Evolutionary conservation across 768 basidiomycete species (phyloP).

Genomic region (Podaxis sp.): DNA sequence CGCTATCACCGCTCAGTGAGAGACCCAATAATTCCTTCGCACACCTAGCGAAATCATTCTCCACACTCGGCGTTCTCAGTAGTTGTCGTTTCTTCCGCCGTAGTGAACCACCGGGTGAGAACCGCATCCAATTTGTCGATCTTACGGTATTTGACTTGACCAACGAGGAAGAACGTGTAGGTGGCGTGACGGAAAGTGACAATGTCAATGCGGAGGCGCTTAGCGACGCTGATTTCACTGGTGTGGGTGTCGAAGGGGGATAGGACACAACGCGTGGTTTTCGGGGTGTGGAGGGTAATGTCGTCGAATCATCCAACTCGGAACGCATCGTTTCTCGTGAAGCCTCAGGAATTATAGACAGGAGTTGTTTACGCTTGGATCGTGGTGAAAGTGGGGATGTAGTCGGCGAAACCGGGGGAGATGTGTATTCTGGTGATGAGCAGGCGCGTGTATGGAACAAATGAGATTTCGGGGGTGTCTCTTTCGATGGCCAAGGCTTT

Average conservation of each 20-base stretch:
- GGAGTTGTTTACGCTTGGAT: conserved; percentile 19
- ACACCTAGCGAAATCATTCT: conserved; percentile 31
- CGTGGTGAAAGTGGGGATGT: conserved; percentile 20
- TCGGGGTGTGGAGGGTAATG: conserved; percentile 1
- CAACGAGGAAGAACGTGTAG: conserved; percentile 5
- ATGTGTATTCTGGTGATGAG: conserved; percentile 19
- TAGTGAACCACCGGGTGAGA: conserved; percentile 23
- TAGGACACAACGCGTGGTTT: conserved; percentile 14
- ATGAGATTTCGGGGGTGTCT: conserved; percentile 19
- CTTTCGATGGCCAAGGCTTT: conserved; percentile 17
- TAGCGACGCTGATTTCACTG: neutral
- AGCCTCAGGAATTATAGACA: conserved; percentile 27
- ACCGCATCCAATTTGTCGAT: neutral
- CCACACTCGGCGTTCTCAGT: conserved; percentile 37
- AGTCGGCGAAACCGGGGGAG: conserved; percentile 1
- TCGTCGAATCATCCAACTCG: neutral
- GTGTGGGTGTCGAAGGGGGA: conserved; percentile 10
- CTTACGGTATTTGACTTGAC: neutral
- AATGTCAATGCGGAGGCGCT: neutral
- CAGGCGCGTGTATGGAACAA: conserved; percentile 22
- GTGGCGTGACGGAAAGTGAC: neutral
- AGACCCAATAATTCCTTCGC: conserved; percentile 19
- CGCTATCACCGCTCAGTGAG: conserved; percentile 15
- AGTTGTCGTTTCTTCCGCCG: conserved; percentile 29
- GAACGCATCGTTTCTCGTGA: conserved; percentile 24